phyloP scores from a whole-genome alignment of 306 rosid species.

The Alnus glutinosa region DNA sequence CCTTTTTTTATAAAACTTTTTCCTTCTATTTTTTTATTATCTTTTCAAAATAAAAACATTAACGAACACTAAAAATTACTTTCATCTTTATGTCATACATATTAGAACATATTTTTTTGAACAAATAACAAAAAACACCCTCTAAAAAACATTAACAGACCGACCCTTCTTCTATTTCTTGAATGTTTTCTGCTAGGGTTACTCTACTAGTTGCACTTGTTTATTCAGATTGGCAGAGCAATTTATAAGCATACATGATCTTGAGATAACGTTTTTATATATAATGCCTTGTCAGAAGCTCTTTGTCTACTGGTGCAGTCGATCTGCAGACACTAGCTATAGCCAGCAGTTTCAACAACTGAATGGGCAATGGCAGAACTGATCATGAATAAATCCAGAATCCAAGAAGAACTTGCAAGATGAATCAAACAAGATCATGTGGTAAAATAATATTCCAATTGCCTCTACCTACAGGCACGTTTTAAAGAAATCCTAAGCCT shows the following conservation, averaged over 20 bases:
- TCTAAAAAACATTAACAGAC: no score
- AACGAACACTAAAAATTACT: no score
- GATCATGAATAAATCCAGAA: not conserved
- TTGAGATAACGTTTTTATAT: not conserved
- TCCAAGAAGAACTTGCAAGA: slow-evolving; percentile 13
- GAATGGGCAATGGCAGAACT: slow-evolving; percentile 40
- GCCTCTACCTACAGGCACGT: slow-evolving; percentile 21
- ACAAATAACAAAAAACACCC: no score
- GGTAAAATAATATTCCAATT: slow-evolving; percentile 22
- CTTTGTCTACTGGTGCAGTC: slow-evolving; percentile 11
- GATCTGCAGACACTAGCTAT: slow-evolving; percentile 20
- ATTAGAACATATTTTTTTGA: no score
- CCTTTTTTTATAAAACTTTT: no score
- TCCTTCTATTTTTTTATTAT: no score
- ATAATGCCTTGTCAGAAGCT: slow-evolving; percentile 23
- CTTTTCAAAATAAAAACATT: no score
- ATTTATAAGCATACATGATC: not conserved
- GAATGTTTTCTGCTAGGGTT: not conserved
- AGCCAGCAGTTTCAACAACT: not conserved
- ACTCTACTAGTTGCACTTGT: not conserved
- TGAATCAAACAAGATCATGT: slow-evolving; percentile 1
- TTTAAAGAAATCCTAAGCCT: slow-evolving; percentile 34
- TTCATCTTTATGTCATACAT: no score
- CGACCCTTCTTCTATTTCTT: not conserved
- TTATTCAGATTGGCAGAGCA: not conserved